phyloP scores from a whole-genome alignment of 2,329 filamentous ascomycete species.

The Parasarocladium wereldwijsianum region DNA sequence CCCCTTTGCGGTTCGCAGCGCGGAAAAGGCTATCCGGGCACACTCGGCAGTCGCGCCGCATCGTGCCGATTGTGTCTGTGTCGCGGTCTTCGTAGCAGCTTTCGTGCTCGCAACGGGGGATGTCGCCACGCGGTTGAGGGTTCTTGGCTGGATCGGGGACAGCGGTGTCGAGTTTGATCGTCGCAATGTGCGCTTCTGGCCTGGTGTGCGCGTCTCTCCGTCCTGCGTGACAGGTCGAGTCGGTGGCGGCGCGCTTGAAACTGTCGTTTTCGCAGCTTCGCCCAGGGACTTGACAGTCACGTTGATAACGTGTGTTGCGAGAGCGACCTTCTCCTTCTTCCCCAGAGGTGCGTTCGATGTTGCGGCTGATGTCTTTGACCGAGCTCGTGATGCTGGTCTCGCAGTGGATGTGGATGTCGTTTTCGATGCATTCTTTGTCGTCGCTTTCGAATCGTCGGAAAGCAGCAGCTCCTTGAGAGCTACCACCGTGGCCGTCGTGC shows the following conservation, averaged over 20 bases:
- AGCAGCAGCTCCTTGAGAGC: constrained; percentile 31
- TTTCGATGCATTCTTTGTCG: constrained; percentile 14
- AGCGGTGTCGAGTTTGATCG: constrained; percentile 43
- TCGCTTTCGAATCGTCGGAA: constrained; percentile 14
- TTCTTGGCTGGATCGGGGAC: constrained; percentile 45
- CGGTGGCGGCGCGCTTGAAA: constrained; percentile 16
- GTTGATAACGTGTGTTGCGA: constrained; percentile 65
- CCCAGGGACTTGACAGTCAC: constrained; percentile 51
- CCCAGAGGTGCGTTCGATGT: constrained; percentile 15
- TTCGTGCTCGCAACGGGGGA: constrained; percentile 28
- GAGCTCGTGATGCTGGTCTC: constrained; percentile 3
- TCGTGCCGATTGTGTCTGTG: constrained; percentile 20
- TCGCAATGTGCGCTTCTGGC: constrained; percentile 27
- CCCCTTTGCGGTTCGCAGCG: constrained; percentile 43
- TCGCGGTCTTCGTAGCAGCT: constrained; percentile 12
- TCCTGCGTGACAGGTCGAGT: constrained; percentile 20
- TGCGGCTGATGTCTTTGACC: constrained; percentile 7
- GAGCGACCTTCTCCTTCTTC: constrained; percentile 41
- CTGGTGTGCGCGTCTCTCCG: constrained; percentile 12
- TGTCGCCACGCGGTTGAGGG: constrained; percentile 44
- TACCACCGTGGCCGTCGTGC: constrained; percentile 33
- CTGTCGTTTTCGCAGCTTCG: constrained; percentile 44
- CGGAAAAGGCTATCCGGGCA: constrained; percentile 50
- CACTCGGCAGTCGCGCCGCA: constrained; percentile 52
- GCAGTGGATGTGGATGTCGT: constrained; percentile 11